Conservation (phyloP, 2,329 filamentous ascomycete genomes). For the Colletotrichum sansevieriae region DNA sequence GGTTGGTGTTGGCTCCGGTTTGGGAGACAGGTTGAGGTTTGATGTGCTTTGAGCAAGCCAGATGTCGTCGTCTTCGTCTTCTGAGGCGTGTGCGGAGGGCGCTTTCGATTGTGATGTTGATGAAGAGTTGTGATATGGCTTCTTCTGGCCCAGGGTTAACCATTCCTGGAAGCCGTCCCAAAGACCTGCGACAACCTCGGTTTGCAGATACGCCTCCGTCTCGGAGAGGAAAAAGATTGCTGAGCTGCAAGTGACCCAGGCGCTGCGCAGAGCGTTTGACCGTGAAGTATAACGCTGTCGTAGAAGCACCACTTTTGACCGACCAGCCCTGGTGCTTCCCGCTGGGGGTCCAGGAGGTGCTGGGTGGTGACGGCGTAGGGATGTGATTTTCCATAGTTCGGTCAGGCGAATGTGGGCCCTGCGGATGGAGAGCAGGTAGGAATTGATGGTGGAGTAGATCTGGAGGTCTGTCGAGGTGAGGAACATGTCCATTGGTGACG, state of each 20-base stretch:
- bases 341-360: constrained; percentile 75
- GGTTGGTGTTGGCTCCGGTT: constrained; percentile 48
- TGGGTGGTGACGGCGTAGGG: constrained; percentile 82
- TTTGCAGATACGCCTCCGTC: constrained; percentile 88
- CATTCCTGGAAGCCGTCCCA: constrained; percentile 85
- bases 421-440: constrained; percentile 87
- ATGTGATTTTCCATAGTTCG: constrained; percentile 87
- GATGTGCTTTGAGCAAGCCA: constrained; percentile 52
- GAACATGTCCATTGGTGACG: constrained; percentile 88
- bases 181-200: constrained; percentile 84
- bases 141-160: constrained; percentile 66
- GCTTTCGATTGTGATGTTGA: constrained; percentile 3
- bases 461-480: constrained; percentile 81
- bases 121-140: background rate
- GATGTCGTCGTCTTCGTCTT: constrained; percentile 52
- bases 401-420: constrained; percentile 88
- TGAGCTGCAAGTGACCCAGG: constrained; percentile 92
- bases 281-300: constrained; percentile 75
- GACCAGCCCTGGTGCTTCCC: constrained; percentile 71
- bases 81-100: constrained; percentile 6
- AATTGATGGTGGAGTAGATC: constrained; percentile 86
- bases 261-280: constrained; percentile 77
- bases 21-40: constrained; percentile 36
- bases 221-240: constrained; percentile 92
- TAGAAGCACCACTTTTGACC: constrained; percentile 70